Base-by-base conservation (phyloP, 768 basidiomycete genomes). In the Leucocoprinus birnbaumii region DNA sequence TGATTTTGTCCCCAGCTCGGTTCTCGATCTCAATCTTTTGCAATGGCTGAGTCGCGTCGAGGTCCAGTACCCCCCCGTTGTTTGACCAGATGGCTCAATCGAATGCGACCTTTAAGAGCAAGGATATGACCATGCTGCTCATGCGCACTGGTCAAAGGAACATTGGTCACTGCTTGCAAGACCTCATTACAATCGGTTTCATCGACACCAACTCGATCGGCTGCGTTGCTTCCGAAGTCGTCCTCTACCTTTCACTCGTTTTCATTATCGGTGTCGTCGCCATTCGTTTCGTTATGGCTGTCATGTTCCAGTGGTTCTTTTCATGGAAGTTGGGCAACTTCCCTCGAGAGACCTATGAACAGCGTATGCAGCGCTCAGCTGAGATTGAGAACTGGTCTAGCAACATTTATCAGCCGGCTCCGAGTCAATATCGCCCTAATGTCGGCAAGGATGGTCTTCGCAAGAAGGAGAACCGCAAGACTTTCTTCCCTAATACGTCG, bases 211-310 rank as follows among this genome's bases (percentile, higher is more conserved):
- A 87, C 64, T 88, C 85, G 52, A 95, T 98, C 61, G 97, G 97
- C 19, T 99, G 97, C 63, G 91, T 98, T 56, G 95, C 96, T 6
- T 97, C 96, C 6, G 79, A 87, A 55, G 89, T 99, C 60, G 94
- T 98, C 35, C 88, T 98, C 55, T 96, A 94, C 68, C 79, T 96
- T 54, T 98, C 96, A 45, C 86, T 98, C 63, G 82, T 94, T 61
- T 97, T 98, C 81, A 98, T 99, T 68, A 87, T 96, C 59, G 96
- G 96, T 57, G 96, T 98, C 58, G 96, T 98, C 59, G 80, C 83
- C 51, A 94, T 97, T 68, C 91, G 94, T 34, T 99, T 98, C 73
- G 76, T 82, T 62, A 96, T 98, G 94, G 97, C 97, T 45, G 91
- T 97, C 65, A 78, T 96, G 68, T 99, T 98, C 71, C 81, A 90